Evolutionary conservation across 768 basidiomycete genomes (phyloP).

Genomic region (Epithele typhae): DNA sequence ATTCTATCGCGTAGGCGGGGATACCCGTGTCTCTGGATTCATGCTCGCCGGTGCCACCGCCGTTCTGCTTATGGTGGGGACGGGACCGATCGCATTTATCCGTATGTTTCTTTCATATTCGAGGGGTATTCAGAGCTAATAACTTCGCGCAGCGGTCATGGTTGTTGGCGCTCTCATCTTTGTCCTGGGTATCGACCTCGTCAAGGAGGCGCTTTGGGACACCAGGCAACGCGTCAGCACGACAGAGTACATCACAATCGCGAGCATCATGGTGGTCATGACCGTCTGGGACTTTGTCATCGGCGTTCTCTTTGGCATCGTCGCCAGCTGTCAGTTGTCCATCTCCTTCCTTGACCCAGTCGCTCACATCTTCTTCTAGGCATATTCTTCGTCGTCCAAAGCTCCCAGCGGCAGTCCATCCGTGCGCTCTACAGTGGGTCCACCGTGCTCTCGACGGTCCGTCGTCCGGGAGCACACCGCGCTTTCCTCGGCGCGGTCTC

Average conservation of each 20-base stretch:
- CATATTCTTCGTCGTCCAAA: conserved; percentile 96
- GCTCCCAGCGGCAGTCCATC: conserved; percentile 81
- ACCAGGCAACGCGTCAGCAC: conserved; percentile 82
- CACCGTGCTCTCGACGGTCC: conserved; percentile 84
- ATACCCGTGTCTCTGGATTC: conserved; percentile 77
- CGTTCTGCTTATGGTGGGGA: conserved; percentile 74
- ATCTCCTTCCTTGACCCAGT: neutral
- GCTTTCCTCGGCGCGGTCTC: conserved; percentile 92
- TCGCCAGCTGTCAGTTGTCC: conserved; percentile 71
- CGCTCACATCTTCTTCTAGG: conserved; percentile 35
- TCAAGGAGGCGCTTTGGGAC: conserved; percentile 97
- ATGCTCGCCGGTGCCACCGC: conserved; percentile 75
- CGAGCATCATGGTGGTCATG: conserved; percentile 89
- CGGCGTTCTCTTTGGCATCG: conserved; percentile 88
- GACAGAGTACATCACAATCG: conserved; percentile 77
- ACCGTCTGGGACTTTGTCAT: conserved; percentile 92
- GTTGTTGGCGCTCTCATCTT: conserved; percentile 91
- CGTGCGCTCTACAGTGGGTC: conserved; percentile 80
- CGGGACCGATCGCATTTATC: conserved; percentile 86
- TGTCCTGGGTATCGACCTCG: conserved; percentile 89
- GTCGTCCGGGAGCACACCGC: conserved; percentile 82
- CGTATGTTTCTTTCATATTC: conserved; percentile 47
- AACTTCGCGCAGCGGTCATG: conserved; percentile 64
- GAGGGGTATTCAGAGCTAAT: neutral
- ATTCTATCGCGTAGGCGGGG: conserved; percentile 93